Evolutionary conservation across 2,329 filamentous ascomycete genomes (phyloP).

Genomic region (Colletotrichum acutatum): DNA sequence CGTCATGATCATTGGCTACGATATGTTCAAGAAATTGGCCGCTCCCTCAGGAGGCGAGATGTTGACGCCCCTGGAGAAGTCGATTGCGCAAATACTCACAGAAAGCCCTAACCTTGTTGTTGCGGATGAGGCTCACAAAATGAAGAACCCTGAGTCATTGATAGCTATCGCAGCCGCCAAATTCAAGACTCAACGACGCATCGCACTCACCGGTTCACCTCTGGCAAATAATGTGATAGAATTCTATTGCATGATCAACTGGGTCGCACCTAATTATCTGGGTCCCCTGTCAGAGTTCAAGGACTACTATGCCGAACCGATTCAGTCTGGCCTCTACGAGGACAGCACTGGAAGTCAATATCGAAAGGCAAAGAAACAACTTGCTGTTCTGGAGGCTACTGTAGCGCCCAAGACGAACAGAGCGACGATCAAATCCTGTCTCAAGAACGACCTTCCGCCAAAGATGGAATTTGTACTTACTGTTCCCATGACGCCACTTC

Average conservation of each 20-base stretch:
- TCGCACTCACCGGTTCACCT: conserved; percentile 89
- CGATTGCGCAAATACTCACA: conserved; percentile 58
- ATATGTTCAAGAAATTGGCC: conserved; percentile 66
- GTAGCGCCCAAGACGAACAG: conserved; percentile 84
- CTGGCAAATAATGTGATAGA: conserved; percentile 86
- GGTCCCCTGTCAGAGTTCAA: conserved; percentile 76
- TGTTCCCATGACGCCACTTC: conserved; percentile 74
- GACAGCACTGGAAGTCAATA: conserved; percentile 70
- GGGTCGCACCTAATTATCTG: conserved; percentile 84
- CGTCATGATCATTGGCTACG: conserved; percentile 81
- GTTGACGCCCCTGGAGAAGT: neutral
- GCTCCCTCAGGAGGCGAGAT: conserved; percentile 43
- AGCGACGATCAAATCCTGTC: conserved; percentile 71
- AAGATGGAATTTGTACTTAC: conserved; percentile 88
- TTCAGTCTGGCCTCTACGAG: conserved; percentile 74
- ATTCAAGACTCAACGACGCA: conserved; percentile 76
- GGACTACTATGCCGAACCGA: conserved; percentile 76
- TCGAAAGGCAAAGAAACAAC: conserved; percentile 70
- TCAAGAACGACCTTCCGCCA: conserved; percentile 74
- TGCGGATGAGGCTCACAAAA: conserved; percentile 84
- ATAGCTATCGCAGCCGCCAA: conserved; percentile 63
- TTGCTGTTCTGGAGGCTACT: conserved; percentile 76
- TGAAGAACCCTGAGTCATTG: conserved; percentile 74
- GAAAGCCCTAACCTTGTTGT: conserved; percentile 77
- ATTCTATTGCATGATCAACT: conserved; percentile 88